Evolutionary conservation across 108 stramenopile species (phyloP).

Genomic region (Seminavis robusta): DNA sequence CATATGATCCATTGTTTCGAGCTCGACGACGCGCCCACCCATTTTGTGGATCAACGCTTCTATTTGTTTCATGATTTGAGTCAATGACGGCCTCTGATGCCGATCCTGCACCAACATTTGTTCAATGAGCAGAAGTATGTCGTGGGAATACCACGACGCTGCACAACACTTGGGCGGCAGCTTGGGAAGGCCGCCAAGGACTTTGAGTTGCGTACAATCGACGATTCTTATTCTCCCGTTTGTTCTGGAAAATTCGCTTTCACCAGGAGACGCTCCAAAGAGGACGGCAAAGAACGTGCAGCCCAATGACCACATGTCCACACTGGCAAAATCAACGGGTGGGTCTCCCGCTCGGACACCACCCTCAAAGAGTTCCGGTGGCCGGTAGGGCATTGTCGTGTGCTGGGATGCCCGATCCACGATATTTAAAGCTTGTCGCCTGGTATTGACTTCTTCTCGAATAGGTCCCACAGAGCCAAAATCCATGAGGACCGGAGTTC

Average conservation of each 20-base stretch:
- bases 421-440: slow-evolving; percentile 23
- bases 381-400: slow-evolving; percentile 79
- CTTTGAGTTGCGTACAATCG: slow-evolving; percentile 58
- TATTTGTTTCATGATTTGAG: slow-evolving; percentile 16
- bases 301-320: slow-evolving; percentile 82
- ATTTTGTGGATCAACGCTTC: slow-evolving; percentile 6
- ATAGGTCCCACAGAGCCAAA: slow-evolving; percentile 66
- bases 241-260: slow-evolving; percentile 53
- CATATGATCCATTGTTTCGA: too few relatives aligned
- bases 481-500: slow-evolving; percentile 36
- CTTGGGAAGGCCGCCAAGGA: slow-evolving; percentile 30
- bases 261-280: slow-evolving; percentile 77
- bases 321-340: slow-evolving; percentile 53
- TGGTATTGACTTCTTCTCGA: slow-evolving; percentile 13
- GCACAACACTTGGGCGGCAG: slow-evolving; percentile 10
- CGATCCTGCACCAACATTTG: slow-evolving; percentile 33
- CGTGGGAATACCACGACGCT: slow-evolving; percentile 35
- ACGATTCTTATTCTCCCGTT: slow-evolving; percentile 31
- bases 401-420: slow-evolving; percentile 56
- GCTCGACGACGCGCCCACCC: slow-evolving; percentile 52
- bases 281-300: slow-evolving; percentile 79
- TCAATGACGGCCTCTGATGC: slow-evolving; percentile 20
- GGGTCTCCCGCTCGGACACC: slow-evolving; percentile 43
- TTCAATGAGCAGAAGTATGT: slow-evolving; percentile 16
- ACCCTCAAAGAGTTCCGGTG: slow-evolving; percentile 84